Base-by-base conservation (phyloP, 192 early-diverging fungal genomes). In the Coemansia sp. region DNA sequence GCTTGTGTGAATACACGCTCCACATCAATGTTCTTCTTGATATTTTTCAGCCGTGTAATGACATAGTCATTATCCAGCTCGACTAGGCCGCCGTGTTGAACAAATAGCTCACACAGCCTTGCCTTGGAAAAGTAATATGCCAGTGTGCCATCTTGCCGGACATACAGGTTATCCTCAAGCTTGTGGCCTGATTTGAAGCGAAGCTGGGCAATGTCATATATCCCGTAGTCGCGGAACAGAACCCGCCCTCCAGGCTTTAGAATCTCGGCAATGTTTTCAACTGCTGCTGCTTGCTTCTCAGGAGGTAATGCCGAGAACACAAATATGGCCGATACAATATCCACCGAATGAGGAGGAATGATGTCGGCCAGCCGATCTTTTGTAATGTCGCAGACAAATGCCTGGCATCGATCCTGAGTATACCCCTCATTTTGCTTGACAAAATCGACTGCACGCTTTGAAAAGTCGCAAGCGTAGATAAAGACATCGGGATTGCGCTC, bases 181-280 rank as follows among this genome's bases (percentile, higher is more conserved):
- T 96, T 83, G 25, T 94, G 85, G 41, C 90, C 91, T 19, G 89
- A 81, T 71, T 98, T 99, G 76, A 99, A 95, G 49, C 96, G 88
- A 53, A 99, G 78, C 76, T 99, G 98, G 16, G 96, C 93, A 69
- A 96, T 84, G 74, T 99, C 98, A 75, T 98, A 95, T n/a, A 95
- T 80, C 16, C 93, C 98, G 77, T 99, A 98, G 73, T 99, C 97
- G 31, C 93, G 82, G 72, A 96, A 93, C 58, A 95, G 70, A 5
- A 98, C 82, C 22, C 91, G 60, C 24, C 98, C 96, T 14, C 96
- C 96, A 8, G 95, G 94, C 64, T 93, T 94, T 19, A 99, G 65
- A 28, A 87, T 76, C 67, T 89, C 86, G 63, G 81, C 84, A 24
- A 97, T 88, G 69, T 99, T 98, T 25, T 73, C 57, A 10, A 93